Conservation (phyloP, 169 alveolate genomes). For the Cystoisospora suis region DNA sequence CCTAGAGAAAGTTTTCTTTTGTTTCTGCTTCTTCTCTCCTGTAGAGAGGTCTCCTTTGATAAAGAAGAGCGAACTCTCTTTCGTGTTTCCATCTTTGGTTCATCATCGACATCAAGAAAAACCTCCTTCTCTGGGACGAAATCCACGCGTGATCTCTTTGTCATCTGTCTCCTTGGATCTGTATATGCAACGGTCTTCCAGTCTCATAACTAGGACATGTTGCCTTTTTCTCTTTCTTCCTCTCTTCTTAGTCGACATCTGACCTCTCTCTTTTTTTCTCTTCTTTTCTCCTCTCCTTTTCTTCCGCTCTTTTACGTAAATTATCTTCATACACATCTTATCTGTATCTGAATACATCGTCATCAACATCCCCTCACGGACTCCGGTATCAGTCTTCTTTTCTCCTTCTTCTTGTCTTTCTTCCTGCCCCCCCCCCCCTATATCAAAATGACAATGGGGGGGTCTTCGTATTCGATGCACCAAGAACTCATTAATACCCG, state of each 20-base stretch:
- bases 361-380: not conserved
- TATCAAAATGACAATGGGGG: not conserved
- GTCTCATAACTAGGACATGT: not conserved
- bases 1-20: too few species aligned
- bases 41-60: too few species aligned
- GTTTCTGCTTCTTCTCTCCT: too few species aligned
- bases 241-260: not conserved
- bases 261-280: not conserved
- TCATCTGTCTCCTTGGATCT: too few species aligned
- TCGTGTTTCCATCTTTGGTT: too few species aligned
- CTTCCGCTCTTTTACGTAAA: not conserved
- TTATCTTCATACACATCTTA: not conserved
- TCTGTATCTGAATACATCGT: not conserved
- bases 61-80: too few species aligned
- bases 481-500: conserved; percentile 22
- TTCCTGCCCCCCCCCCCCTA: not conserved
- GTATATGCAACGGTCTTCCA: too few species aligned
- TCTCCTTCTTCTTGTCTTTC: not conserved
- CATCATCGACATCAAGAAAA: not conserved
- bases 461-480: not conserved
- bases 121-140: not conserved
- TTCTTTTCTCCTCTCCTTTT: not conserved
- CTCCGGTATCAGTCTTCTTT: not conserved
- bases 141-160: too few species aligned
- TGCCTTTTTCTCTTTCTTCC: not conserved